A percentile compares a stretch with the other conserved stretches of the same genome.
Conservation (phyloP, 106 monocot species). For the Acanthochlamys bracteata region DNA sequence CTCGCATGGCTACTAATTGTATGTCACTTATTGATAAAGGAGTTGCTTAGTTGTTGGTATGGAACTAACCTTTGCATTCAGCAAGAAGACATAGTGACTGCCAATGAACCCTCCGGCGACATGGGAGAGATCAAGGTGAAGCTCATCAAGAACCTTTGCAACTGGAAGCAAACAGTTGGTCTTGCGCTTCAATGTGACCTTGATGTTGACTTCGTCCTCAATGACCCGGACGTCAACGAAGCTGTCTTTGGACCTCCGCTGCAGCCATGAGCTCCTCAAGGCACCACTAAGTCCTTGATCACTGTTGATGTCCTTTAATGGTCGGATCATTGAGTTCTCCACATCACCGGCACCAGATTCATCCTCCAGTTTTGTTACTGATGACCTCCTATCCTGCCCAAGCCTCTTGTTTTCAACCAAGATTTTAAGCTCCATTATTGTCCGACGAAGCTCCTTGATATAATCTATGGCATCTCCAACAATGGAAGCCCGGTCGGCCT, state of each 20-base stretch:
- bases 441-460: constrained; percentile 79
- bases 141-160: constrained; percentile 65
- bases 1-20: not conserved
- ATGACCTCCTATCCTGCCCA: constrained; percentile 23
- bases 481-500: constrained; percentile 85
- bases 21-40: not conserved
- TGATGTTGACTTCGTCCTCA: constrained; percentile 88
- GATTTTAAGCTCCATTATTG: constrained; percentile 58
- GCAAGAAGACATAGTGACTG: constrained; percentile 71
- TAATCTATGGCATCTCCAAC: constrained; percentile 87
- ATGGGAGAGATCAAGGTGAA: constrained; percentile 67
- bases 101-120: constrained; percentile 76
- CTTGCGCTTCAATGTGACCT: constrained; percentile 72
- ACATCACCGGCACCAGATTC: constrained; percentile 28
- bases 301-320: constrained; percentile 15
- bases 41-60: not conserved
- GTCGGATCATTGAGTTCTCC: constrained; percentile 55
- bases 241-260: constrained; percentile 64
- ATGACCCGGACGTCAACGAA: constrained; percentile 83
- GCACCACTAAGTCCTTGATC: constrained; percentile 29
- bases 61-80: constrained; percentile 75
- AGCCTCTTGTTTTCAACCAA: constrained; percentile 63
- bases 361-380: constrained; percentile 10
- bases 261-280: constrained; percentile 82
- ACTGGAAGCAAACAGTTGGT: constrained; percentile 46